phyloP scores from a whole-genome alignment of 1,284 basidiomycete genomes.

The Leccinum fuscescens region DNA sequence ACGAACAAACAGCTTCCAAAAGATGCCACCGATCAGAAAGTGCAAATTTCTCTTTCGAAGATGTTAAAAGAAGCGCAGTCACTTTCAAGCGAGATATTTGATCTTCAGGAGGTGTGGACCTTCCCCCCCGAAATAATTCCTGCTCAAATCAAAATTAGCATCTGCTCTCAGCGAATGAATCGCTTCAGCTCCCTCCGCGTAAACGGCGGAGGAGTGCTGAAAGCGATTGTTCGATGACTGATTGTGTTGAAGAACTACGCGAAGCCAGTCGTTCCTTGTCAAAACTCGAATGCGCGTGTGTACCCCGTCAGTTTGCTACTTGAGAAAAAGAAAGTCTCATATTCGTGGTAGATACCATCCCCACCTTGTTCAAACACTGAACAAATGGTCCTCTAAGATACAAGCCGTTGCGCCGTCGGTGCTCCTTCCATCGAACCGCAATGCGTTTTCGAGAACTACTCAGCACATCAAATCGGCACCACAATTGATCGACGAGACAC shows the following conservation, averaged over 20 bases:
- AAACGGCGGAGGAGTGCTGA: slow-evolving; percentile 51
- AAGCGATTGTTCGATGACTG: slow-evolving; percentile 10
- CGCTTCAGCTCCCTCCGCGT: slow-evolving; percentile 48
- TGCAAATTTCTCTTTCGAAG: slow-evolving; percentile 40
- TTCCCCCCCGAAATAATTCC: slow-evolving; percentile 8
- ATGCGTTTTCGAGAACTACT: slow-evolving; percentile 55
- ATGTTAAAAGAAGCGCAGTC: slow-evolving; percentile 58
- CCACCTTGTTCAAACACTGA: slow-evolving; percentile 70
- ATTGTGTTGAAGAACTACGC: slow-evolving; percentile 36
- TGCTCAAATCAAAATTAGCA: slow-evolving; percentile 35
- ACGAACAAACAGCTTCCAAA: slow-evolving; percentile 24
- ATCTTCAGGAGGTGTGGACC: slow-evolving; percentile 58
- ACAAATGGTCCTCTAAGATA: slow-evolving; percentile 93
- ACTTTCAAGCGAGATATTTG: slow-evolving; percentile 66
- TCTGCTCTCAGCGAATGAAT: slow-evolving; percentile 48
- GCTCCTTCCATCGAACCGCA: slow-evolving; percentile 67
- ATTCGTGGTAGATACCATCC: slow-evolving; percentile 54
- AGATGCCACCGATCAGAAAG: slow-evolving; percentile 32
- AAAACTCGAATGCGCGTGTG: slow-evolving; percentile 58
- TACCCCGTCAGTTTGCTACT: slow-evolving; percentile 11
- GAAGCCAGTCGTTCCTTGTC: slow-evolving; percentile 46
- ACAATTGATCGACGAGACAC: slow-evolving; percentile 71
- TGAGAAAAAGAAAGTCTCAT: slow-evolving; percentile 10
- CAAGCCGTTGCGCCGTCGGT: slow-evolving; percentile 82
- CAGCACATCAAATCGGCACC: slow-evolving; percentile 58